A percentile compares a stretch with the other conserved stretches of the same genome.
Conservation (phyloP, 2,329 filamentous ascomycete genomes). For the Fusarium caatingaense region DNA sequence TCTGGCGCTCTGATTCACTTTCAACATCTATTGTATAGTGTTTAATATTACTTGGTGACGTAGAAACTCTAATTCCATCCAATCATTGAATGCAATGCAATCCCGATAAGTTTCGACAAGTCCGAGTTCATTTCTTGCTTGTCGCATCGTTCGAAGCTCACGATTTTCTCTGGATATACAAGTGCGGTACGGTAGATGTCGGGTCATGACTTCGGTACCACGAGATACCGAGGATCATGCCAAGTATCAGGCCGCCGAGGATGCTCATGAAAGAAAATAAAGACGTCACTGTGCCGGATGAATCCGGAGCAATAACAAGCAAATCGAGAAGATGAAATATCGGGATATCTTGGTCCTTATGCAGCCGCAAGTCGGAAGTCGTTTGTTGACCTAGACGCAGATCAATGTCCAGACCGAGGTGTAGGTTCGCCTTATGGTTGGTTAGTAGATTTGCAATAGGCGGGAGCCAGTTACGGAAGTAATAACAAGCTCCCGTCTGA, state of each 20-base stretch:
- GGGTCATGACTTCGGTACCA: slow-evolving; percentile 36
- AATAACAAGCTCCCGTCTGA: neutral
- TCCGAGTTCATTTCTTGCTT: neutral
- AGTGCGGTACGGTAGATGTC: slow-evolving; percentile 30
- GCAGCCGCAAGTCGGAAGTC: slow-evolving; percentile 41
- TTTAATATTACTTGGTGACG: neutral
- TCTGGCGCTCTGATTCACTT: neutral
- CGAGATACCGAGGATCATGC: slow-evolving; percentile 43
- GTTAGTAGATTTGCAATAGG: slow-evolving; percentile 10
- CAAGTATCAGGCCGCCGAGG: slow-evolving; percentile 35
- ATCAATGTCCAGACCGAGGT: slow-evolving; percentile 38
- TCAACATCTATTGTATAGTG: neutral
- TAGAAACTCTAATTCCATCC: neutral
- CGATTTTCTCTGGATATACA: slow-evolving; percentile 21
- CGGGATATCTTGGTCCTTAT: slow-evolving; percentile 21
- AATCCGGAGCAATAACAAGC: slow-evolving; percentile 23
- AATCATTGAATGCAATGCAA: neutral
- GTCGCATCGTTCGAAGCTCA: neutral
- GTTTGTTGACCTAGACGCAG: slow-evolving; percentile 17
- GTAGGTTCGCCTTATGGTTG: slow-evolving; percentile 24
- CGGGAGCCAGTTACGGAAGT: slow-evolving; percentile 11
- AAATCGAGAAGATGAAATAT: slow-evolving; percentile 16
- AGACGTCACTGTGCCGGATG: slow-evolving; percentile 38
- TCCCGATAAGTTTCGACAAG: neutral
- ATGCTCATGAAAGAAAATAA: slow-evolving; percentile 17